These are phyloP conservation scores for Apiospora saccharicola DNA, from an alignment of 2,329 filamentous ascomycete genomes.

Conservation along the genomic window DNA sequence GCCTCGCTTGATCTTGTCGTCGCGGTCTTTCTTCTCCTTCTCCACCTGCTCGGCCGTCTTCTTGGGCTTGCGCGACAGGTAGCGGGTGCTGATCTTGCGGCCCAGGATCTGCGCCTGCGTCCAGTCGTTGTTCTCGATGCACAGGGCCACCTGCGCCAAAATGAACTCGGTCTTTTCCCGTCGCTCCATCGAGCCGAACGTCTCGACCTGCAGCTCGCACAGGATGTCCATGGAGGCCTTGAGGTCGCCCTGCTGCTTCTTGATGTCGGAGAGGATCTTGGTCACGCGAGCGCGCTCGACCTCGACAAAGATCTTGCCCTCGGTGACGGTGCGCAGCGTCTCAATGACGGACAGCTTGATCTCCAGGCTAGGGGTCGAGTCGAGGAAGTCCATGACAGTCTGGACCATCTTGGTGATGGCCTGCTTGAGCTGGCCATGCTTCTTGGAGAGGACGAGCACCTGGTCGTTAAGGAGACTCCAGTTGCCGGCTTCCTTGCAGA, in stretches of 20 bases:
- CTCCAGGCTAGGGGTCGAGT: conserved; percentile 83
- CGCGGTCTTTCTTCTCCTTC: conserved; percentile 87
- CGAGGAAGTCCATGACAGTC: conserved; percentile 90
- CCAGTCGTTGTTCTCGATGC: conserved; percentile 96
- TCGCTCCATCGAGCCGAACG: conserved; percentile 96
- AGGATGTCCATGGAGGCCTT: conserved; percentile 90
- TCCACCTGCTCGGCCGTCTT: conserved; percentile 88
- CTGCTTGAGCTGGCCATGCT: conserved; percentile 99
- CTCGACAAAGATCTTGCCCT: conserved; percentile 99
- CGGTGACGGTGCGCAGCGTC: conserved; percentile 92
- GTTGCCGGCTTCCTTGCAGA: conserved; percentile 91
- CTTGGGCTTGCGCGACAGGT: conserved; percentile 88
- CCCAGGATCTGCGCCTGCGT: conserved; percentile 92
- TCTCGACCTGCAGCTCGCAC: conserved; percentile 98
- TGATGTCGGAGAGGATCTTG: conserved; percentile 94
- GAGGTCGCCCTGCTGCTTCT: conserved; percentile 92
- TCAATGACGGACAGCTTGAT: conserved; percentile 94
- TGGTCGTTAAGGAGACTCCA: conserved; percentile 98
- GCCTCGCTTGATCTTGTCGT: conserved; percentile 82
- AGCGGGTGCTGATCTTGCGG: conserved; percentile 96
- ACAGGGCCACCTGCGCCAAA: conserved; percentile 89
- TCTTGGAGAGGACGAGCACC: conserved; percentile 94
- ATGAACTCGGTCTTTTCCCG: conserved; percentile 99
- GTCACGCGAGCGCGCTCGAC: conserved; percentile 96
- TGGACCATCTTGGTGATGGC: conserved; percentile 99